Evolutionary conservation across 345 rosid species (phyloP), one percentile per base, ranked within the genome.

Genomic region (Aquilaria yunnanensis): DNA sequence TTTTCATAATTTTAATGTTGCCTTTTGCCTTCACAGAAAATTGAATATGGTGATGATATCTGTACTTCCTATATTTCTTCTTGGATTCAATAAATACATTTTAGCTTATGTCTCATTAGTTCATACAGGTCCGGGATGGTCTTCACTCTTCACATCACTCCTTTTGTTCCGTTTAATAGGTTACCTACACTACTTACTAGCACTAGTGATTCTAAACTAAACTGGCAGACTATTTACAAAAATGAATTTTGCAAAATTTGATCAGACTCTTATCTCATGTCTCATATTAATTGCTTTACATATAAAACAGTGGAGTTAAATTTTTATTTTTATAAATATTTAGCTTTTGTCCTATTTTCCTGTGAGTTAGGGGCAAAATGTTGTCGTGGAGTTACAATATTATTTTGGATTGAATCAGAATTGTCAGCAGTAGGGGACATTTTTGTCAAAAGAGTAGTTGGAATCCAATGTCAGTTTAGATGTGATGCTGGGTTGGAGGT

Each of bases 1-100:
- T 66, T 80, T 69, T 67, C 64, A 72, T 71, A 59, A 73, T 64
- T 63, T 14, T 64, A 69, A 62, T 63, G 65, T 65, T 4, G 62
- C 59, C 31, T 62, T 67, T 47, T 60, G 49, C 66, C 13, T 66
- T 68, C 47, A 56, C 59, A 37, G 1, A 37, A 60, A 48, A 60
- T 72, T 78, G 76, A 65, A 67, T 70, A 54, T 60, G 77, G 71
- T 61, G 68, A 68, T 66, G 67, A 69, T 63, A 70, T 63, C 51
- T 73, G 43, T 53, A 43, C 61, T 59, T 50, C 23, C 49, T 13
- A 47, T 10, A 62, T 61, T 34, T 50, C 67, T 71, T 66, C 65
- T n/a, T 63, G 72, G 74, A 65, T 64, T 62, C 56, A 68, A 75
- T 68, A 68, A 75, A 75, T 32, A 57, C 47, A 58, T 14, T 47